These are phyloP conservation scores for Camelina hispida DNA, from an alignment of 345 rosid species.

Conservation along the genomic window DNA sequence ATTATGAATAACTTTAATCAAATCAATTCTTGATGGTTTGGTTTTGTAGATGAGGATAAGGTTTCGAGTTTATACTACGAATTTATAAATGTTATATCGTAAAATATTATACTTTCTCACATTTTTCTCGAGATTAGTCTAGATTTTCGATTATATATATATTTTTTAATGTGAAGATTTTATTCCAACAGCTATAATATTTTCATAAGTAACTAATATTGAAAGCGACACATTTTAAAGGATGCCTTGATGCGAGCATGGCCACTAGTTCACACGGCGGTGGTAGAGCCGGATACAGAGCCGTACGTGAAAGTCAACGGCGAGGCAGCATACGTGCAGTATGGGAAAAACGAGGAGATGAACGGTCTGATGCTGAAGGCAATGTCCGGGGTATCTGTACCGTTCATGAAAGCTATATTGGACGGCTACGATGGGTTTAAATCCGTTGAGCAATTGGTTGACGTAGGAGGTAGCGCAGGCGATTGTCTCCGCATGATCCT, in stretches of 20 bases:
- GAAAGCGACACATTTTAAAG: conserved; percentile 31
- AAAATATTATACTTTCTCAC: background rate
- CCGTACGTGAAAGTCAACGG: conserved; percentile 81
- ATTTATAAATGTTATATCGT: no score
- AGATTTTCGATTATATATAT: no score
- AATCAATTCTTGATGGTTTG: background rate
- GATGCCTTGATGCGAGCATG: conserved; percentile 80
- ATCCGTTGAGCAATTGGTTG: conserved; percentile 62
- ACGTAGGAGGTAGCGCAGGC: conserved; percentile 96
- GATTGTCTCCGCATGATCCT: conserved; percentile 90
- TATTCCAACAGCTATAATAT: no score
- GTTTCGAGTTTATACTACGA: background rate
- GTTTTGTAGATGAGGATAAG: background rate
- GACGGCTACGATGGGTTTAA: conserved; percentile 72
- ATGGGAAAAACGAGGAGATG: conserved; percentile 83
- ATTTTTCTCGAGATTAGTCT: background rate
- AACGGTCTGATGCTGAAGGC: conserved; percentile 84
- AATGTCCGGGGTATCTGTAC: conserved; percentile 90
- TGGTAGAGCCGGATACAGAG: conserved; percentile 64
- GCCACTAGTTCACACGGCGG: conserved; percentile 81
- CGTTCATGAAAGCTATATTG: conserved; percentile 78
- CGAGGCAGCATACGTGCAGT: conserved; percentile 69
- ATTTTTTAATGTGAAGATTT: no score
- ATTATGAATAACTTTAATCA: no score
- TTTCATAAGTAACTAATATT: background rate